phyloP scores from a whole-genome alignment of 2,329 filamentous ascomycete species.

The Beauveria bassiana region DNA sequence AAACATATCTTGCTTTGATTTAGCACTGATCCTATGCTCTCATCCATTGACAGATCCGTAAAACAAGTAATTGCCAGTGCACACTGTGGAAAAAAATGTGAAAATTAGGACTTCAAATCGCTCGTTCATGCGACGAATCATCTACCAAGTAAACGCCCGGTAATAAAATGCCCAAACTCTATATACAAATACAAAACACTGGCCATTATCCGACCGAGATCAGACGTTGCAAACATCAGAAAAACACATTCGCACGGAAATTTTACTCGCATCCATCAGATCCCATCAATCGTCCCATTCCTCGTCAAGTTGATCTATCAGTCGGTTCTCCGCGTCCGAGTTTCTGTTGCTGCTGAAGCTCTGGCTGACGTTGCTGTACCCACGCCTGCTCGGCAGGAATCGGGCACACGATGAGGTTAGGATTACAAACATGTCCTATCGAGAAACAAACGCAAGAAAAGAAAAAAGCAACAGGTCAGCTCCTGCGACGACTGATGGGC shows the following conservation, averaged over 20 bases:
- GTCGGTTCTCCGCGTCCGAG: constrained; percentile 77
- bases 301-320: constrained; percentile 94
- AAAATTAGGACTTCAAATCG: background rate
- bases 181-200: background rate
- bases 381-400: constrained; percentile 54
- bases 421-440: constrained; percentile 59
- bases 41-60: background rate
- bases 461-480: constrained; percentile 19
- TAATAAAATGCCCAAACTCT: background rate
- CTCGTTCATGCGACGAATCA: background rate
- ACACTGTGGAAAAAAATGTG: background rate
- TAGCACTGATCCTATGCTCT: background rate
- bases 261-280: background rate
- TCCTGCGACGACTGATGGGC: constrained; percentile 20
- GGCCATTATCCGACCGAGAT: background rate
- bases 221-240: background rate
- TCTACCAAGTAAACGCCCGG: background rate
- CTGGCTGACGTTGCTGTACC: constrained; percentile 57
- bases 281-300: constrained; percentile 75
- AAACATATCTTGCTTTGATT: background rate
- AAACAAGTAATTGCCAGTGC: background rate
- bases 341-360: constrained; percentile 43
- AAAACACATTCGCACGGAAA: background rate
- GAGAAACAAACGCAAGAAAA: constrained; percentile 15
- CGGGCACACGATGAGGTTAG: constrained; percentile 61